Percentiles rank a stretch among this genome's conserved stretches.
phyloP scores from a whole-genome alignment of 495 filamentous ascomycete genomes.

The Neurospora sp. region DNA sequence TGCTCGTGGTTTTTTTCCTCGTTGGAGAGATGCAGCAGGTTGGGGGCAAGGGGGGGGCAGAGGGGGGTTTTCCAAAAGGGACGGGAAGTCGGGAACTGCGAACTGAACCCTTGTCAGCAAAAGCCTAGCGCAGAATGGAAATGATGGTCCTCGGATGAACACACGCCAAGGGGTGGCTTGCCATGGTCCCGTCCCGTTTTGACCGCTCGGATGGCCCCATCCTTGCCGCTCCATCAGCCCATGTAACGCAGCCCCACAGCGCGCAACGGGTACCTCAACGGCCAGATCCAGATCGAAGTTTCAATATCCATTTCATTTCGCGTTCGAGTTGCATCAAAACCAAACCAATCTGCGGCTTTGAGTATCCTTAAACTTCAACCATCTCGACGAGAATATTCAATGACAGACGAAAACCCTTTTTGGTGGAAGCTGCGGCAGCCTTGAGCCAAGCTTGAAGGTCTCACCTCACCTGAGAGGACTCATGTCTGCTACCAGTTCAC shows the following conservation, averaged over 20 bases:
- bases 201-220: not conserved
- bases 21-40: not conserved
- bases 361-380: not conserved
- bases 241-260: not conserved
- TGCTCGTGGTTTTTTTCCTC: not conserved
- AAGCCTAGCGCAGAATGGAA: not conserved
- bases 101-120: not conserved
- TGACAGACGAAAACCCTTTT: not conserved
- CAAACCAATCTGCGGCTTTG: not conserved
- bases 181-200: not conserved
- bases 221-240: not conserved
- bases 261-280: not conserved
- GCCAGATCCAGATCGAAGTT: not conserved
- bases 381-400: not conserved
- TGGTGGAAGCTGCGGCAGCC: not conserved
- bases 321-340: not conserved
- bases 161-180: not conserved
- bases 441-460: not conserved
- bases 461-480: not conserved
- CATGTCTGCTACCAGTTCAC: not conserved
- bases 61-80: not conserved
- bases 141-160: not conserved
- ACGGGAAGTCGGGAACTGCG: not conserved
- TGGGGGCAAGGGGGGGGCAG: not conserved
- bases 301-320: not conserved